Evolutionary conservation across 108 stramenopile species (phyloP).

Genomic region (Epithemia pelagica): DNA sequence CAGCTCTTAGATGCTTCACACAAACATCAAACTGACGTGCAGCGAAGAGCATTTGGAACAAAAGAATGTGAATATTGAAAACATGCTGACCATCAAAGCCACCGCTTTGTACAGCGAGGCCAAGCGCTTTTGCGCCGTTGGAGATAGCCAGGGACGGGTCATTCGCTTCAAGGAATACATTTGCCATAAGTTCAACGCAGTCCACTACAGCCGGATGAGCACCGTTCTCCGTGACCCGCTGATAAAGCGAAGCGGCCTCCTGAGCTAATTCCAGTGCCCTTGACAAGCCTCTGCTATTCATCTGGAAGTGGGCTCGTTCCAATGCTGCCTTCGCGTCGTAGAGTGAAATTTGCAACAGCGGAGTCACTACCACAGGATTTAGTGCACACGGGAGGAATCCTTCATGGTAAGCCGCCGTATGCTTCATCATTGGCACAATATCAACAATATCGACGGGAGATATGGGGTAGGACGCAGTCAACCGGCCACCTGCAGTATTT

Average conservation of each 20-base stretch:
- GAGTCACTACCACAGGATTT: constrained; percentile 28
- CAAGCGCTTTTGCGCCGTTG: constrained; percentile 65
- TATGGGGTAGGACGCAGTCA: constrained; percentile 64
- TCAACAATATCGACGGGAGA: constrained; percentile 76
- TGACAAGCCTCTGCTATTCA: constrained; percentile 39
- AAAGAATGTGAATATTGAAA: constrained; percentile 38
- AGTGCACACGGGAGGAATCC: constrained; percentile 61
- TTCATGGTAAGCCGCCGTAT: constrained; percentile 62
- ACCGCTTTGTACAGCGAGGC: constrained; percentile 59
- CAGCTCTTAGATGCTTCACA: constrained; percentile 78
- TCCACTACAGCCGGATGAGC: constrained; percentile 66
- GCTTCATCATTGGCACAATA: constrained; percentile 88
- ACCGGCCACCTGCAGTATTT: constrained; percentile 25
- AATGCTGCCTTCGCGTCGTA: constrained; percentile 71
- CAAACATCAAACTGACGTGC: constrained; percentile 35
- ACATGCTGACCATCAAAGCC: constrained; percentile 77
- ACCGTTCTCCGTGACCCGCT: constrained; percentile 67
- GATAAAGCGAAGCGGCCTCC: constrained; percentile 70
- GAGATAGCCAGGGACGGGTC: constrained; percentile 58
- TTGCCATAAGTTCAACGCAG: constrained; percentile 59
- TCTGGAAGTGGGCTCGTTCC: constrained; percentile 60
- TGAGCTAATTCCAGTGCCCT: constrained; percentile 72
- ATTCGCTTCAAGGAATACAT: constrained; percentile 68
- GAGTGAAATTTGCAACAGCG: constrained; percentile 66
- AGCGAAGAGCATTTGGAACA: constrained; percentile 54